A percentile compares a stretch with the other conserved stretches of the same genome.
Evolutionary conservation across 768 basidiomycete species (phyloP).

Genomic region (Trametes elegans): DNA sequence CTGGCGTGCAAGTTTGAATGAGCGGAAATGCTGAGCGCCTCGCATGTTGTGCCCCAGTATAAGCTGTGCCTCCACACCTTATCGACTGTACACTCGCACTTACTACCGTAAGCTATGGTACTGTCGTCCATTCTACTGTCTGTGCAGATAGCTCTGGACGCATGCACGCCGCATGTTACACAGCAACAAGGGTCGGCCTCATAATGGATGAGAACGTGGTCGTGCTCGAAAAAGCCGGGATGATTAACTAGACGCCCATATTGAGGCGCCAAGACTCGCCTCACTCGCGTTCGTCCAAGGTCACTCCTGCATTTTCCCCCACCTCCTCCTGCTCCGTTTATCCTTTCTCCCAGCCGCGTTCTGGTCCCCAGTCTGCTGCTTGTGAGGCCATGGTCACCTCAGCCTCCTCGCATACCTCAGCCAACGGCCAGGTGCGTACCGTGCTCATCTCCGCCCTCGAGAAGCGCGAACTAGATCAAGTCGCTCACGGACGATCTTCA

Average conservation of each 20-base stretch:
- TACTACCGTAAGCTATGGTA: too few relatives aligned
- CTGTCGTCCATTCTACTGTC: too few relatives aligned
- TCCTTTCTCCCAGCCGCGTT: neutral
- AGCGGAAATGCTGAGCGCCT: too few relatives aligned
- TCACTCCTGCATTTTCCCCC: neutral
- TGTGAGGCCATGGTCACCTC: slow-evolving; percentile 17
- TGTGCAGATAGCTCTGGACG: neutral
- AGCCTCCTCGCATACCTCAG: slow-evolving; percentile 8
- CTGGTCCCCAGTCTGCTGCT: too few relatives aligned
- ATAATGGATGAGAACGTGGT: neutral
- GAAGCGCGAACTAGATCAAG: neutral
- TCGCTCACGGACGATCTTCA: slow-evolving; percentile 9
- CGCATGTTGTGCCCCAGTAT: too few relatives aligned
- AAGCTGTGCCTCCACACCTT: too few relatives aligned
- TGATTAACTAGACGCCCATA: slow-evolving; percentile 8
- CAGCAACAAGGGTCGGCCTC: neutral
- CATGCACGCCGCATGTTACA: neutral
- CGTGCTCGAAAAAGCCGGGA: neutral
- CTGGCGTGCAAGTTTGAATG: too few relatives aligned
- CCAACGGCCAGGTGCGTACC: slow-evolving; percentile 8
- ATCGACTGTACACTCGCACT: too few relatives aligned
- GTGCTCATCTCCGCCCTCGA: neutral
- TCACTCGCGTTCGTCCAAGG: neutral
- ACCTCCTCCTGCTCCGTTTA: neutral
- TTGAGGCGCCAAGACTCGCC: neutral